Conservation (phyloP, 1,284 basidiomycete genomes). For the Fomes fomentarius region DNA sequence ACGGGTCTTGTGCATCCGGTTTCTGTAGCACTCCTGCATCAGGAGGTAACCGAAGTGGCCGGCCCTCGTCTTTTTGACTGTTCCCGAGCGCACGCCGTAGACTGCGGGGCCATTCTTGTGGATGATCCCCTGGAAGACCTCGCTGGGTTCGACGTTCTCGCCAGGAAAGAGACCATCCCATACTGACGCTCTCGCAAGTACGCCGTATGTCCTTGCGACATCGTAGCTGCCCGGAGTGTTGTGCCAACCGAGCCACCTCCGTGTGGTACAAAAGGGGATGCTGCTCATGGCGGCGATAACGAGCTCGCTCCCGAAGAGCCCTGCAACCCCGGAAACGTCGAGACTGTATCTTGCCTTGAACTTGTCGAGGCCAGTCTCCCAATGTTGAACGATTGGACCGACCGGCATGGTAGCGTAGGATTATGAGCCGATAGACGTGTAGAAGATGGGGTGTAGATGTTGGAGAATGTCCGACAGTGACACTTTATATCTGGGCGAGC, state of each 20-base stretch:
- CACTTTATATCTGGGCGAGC: too few species aligned
- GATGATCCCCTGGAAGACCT: conserved; percentile 22
- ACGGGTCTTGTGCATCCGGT: too few species aligned
- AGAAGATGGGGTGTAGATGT: too few species aligned
- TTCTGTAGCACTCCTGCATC: too few species aligned
- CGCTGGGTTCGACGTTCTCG: conserved; percentile 17
- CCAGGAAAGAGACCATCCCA: conserved; percentile 24
- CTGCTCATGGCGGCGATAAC: conserved; percentile 12
- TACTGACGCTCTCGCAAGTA: conserved; percentile 5
- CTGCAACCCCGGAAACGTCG: conserved; percentile 10
- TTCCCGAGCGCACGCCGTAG: conserved; percentile 19
- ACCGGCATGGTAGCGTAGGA: too few species aligned
- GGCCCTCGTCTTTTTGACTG: conserved; percentile 11
- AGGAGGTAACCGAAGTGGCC: conserved; percentile 20
- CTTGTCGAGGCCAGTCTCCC: too few species aligned
- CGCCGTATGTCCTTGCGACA: conserved; percentile 11
- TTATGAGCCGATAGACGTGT: too few species aligned
- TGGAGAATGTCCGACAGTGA: too few species aligned
- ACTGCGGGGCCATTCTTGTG: conserved; percentile 14
- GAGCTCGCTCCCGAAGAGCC: conserved; percentile 13
- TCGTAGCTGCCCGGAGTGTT: conserved; percentile 16
- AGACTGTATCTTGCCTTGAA: conserved; percentile 6
- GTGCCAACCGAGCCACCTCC: conserved; percentile 19
- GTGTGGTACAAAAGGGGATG: conserved; percentile 6
- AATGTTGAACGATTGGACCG: too few species aligned